These are phyloP conservation scores for Chiua virens DNA, from an alignment of 768 basidiomycete species.

Conservation along the genomic window DNA sequence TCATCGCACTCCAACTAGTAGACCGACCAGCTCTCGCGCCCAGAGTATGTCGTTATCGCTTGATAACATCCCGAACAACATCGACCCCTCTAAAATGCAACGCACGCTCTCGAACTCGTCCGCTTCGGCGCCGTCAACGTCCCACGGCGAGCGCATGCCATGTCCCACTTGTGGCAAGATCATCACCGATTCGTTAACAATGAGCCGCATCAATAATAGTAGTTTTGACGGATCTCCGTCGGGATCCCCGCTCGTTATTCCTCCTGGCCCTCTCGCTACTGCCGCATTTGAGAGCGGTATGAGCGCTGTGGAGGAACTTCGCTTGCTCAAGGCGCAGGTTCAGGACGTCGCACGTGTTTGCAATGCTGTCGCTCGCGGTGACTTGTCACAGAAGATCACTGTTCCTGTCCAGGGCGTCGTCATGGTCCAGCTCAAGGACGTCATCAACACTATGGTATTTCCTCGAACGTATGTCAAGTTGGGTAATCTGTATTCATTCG, in stretches of 20 bases:
- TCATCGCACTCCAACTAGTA: constrained; percentile 20
- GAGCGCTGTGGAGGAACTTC: constrained; percentile 75
- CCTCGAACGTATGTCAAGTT: neutral
- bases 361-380: constrained; percentile 75
- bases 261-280: constrained; percentile 54
- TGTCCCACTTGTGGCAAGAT: constrained; percentile 59
- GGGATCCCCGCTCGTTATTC: constrained; percentile 45
- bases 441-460: constrained; percentile 66
- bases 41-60: constrained; percentile 52
- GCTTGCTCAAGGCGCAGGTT: constrained; percentile 79
- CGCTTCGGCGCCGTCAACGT: constrained; percentile 46
- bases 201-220: constrained; percentile 28
- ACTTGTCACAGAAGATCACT: constrained; percentile 76
- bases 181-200: constrained; percentile 44
- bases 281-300: constrained; percentile 60
- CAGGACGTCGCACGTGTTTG: constrained; percentile 80
- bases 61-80: constrained; percentile 43
- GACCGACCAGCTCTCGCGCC: constrained; percentile 29
- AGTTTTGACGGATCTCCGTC: constrained; percentile 29
- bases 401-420: constrained; percentile 77
- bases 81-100: constrained; percentile 36
- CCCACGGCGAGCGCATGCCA: constrained; percentile 38
- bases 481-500: constrained; percentile 11
- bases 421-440: constrained; percentile 80
- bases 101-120: constrained; percentile 34